These are phyloP conservation scores for Knufia fluminis DNA, from an alignment of 2,329 filamentous ascomycete genomes.

Conservation along the genomic window DNA sequence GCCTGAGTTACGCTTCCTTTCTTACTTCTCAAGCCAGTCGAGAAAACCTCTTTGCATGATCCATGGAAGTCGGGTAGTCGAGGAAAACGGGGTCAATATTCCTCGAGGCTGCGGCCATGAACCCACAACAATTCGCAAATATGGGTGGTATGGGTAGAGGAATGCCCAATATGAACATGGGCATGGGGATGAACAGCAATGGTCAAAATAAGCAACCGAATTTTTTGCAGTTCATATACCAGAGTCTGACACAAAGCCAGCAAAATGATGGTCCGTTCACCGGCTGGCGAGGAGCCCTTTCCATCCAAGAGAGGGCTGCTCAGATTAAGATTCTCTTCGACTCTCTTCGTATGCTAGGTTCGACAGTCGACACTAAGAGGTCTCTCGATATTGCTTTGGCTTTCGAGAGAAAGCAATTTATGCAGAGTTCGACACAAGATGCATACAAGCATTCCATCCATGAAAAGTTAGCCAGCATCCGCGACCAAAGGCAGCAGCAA, in stretches of 20 bases:
- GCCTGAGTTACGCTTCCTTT: neutral
- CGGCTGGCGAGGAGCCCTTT: conserved; percentile 38
- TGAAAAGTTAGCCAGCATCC: conserved; percentile 37
- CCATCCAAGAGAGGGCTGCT: conserved; percentile 31
- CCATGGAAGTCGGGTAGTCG: conserved; percentile 1
- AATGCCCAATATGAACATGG: conserved; percentile 20
- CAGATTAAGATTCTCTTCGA: conserved; percentile 40
- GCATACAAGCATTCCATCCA: conserved; percentile 37
- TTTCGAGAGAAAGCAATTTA: conserved; percentile 39
- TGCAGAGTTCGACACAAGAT: conserved; percentile 27
- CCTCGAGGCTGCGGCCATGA: conserved; percentile 14
- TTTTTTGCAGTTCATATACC: conserved; percentile 23
- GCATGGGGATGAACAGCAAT: conserved; percentile 10
- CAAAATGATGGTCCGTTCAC: conserved; percentile 34
- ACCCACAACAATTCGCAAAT: conserved; percentile 21
- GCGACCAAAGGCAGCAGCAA: conserved; percentile 37
- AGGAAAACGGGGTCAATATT: neutral
- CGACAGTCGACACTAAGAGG: conserved; percentile 30
- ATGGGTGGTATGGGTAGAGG: conserved; percentile 21
- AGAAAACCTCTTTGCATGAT: neutral
- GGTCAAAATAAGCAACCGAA: neutral
- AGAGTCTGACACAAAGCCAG: conserved; percentile 24
- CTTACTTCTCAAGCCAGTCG: neutral
- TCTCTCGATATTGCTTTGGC: conserved; percentile 34
- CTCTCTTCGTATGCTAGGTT: conserved; percentile 38